A percentile compares a stretch with the other conserved stretches of the same genome.
Conservation (phyloP, 192 early-diverging fungal genomes). For the Rhizophagus clarus region DNA sequence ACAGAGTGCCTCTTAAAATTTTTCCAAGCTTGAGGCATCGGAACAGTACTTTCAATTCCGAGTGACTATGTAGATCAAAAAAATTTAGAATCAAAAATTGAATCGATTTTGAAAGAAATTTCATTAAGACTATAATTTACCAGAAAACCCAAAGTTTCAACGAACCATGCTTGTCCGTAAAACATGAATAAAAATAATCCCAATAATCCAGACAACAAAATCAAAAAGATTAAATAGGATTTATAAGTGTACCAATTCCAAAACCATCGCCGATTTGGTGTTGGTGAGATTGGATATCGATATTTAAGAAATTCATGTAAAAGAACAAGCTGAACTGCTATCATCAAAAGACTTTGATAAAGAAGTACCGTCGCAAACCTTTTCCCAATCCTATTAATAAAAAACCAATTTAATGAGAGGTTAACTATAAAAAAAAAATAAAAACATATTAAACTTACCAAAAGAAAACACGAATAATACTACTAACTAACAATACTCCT, state of each 20-base stretch:
- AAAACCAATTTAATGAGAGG: not conserved
- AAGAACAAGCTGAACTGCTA: slow-evolving; percentile 51
- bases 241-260: slow-evolving; percentile 47
- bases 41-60: slow-evolving; percentile 58
- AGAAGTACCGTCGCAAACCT: slow-evolving; percentile 56
- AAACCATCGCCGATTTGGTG: slow-evolving; percentile 33
- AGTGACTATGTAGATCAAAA: slow-evolving; percentile 40
- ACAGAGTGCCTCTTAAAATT: slow-evolving; percentile 51
- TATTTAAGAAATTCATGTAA: slow-evolving; percentile 51
- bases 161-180: slow-evolving; percentile 28
- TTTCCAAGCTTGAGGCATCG: slow-evolving; percentile 54
- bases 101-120: not conserved
- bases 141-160: slow-evolving; percentile 41
- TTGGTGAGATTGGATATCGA: slow-evolving; percentile 35
- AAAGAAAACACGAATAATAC: slow-evolving; percentile 49
- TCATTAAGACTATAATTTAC: not conserved
- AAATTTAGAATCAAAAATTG: not conserved
- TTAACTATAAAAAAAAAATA: not conserved
- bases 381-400: slow-evolving; percentile 40
- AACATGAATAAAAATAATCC: slow-evolving; percentile 38
- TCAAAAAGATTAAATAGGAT: slow-evolving; percentile 43
- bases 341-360: slow-evolving; percentile 59
- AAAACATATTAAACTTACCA: slow-evolving; percentile 33
- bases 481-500: slow-evolving; percentile 55
- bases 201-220: slow-evolving; percentile 31